phyloP scores from a whole-genome alignment of 106 monocot genomes.

The Acorus gramineus region DNA sequence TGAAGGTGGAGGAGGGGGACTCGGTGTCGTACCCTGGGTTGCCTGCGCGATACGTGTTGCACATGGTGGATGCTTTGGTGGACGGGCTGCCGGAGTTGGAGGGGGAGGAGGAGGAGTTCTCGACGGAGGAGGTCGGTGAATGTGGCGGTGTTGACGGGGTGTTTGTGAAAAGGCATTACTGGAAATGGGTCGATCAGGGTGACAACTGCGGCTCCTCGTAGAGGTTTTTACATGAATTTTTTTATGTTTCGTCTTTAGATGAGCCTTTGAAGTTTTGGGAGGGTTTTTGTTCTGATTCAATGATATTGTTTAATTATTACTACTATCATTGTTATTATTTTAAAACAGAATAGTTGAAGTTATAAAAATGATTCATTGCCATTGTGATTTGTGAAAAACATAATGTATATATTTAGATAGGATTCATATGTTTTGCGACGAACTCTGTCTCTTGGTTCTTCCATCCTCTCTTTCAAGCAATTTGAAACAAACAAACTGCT shows the following conservation, averaged over 20 bases:
- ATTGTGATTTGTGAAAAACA: too few species aligned
- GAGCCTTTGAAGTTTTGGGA: too few species aligned
- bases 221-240: neutral
- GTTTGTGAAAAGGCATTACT: constrained; percentile 64
- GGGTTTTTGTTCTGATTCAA: too few species aligned
- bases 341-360: too few species aligned
- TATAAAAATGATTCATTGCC: too few species aligned
- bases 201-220: constrained; percentile 5
- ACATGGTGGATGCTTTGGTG: constrained; percentile 57
- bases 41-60: constrained; percentile 57
- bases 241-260: too few species aligned
- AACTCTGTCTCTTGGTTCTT: constrained; percentile 51
- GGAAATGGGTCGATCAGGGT: constrained; percentile 56
- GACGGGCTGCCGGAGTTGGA: constrained; percentile 70
- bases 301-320: too few species aligned
- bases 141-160: constrained; percentile 8
- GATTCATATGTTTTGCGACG: constrained; percentile 40
- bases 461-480: constrained; percentile 33
- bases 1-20: constrained; percentile 50
- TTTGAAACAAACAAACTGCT: constrained; percentile 7
- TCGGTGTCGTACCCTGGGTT: constrained; percentile 79
- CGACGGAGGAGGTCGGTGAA: constrained; percentile 75
- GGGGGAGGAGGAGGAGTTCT: constrained; percentile 79
- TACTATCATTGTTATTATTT: too few species aligned
- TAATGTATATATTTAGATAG: neutral